A percentile compares a stretch with the other conserved stretches of the same genome.
Conservation (phyloP, 345 rosid species). For the Brassica napus region Da-Ae NC_063444.1:1026501-1027000, state of each 20-base stretch:
- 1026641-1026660: conserved; percentile 17
- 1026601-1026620: conserved; percentile 38
- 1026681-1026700: conserved; percentile 22
- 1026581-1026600: conserved; percentile 39
- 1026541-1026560: conserved; percentile 16
- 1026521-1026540: conserved; percentile 25
- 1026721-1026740: conserved; percentile 57
- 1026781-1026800: conserved; percentile 28
- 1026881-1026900: conserved; percentile 38
- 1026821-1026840: conserved; percentile 42
- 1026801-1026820: conserved; percentile 29
- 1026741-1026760: conserved; percentile 17
- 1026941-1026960: conserved; percentile 48
- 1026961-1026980: conserved; percentile 56
- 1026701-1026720: conserved; percentile 41
- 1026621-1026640: conserved; percentile 57
- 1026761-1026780: conserved; percentile 24
- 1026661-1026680: conserved; percentile 29
- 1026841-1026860: conserved; percentile 44
- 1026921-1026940: conserved; percentile 45
- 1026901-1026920: conserved; percentile 9
- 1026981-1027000: conserved; percentile 78
- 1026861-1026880: conserved; percentile 38
- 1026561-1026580: conserved; percentile 28
- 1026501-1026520: conserved; percentile 35